Base-by-base conservation (phyloP, 2,329 filamentous ascomycete genomes). In the Talaromyces sp. region DNA sequence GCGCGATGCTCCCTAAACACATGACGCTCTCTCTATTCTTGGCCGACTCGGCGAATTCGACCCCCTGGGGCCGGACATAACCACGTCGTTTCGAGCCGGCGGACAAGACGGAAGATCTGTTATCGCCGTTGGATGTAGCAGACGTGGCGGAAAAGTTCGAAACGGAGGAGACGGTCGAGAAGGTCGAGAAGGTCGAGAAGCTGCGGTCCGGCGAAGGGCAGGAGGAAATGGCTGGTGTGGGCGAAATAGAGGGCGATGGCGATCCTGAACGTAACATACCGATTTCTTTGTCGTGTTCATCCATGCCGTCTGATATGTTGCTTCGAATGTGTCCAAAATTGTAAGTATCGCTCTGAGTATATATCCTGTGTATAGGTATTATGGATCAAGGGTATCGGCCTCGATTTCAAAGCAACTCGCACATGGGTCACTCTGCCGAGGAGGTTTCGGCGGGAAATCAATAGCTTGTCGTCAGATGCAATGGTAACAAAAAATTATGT, bases 1-100 rank as follows among this genome's bases (percentile, higher is more conserved):
- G 95, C 64, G 93, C 92, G 72, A 99, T 99, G 78, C 93, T 97
- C 63, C 95, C 95, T 68, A 99, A 81, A 74, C 92, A 97, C 87
- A 98, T 90, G 69, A 99, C 95, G 75, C 93, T 97, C 77, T 99
- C 94, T 68, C 95, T 86, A 60, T 92, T 92, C 74, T 88, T 89
- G 56, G 95, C 95, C 64, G 93, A 97, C 66, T 91, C 90, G 31
- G 95, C 92, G 77, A 98, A 99, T 73, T 93, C 87, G 61, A 91
- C 96, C 62, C 89, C 91, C 75, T 93, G 90, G 0, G 93, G 93
- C 59, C 93, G 87, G 80, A 96, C 91, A 80, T 94, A 97, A 50
- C 93, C 93, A 68, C 93, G 86, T 71, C 91, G 85, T 67, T 87
- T 79, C 13, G 79, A 77, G 13, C 78, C 77, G 41, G 74, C 73